These are phyloP conservation scores for Lippia alba DNA, from an alignment of 305 asterid genomes.

Conservation along the genomic window DNA sequence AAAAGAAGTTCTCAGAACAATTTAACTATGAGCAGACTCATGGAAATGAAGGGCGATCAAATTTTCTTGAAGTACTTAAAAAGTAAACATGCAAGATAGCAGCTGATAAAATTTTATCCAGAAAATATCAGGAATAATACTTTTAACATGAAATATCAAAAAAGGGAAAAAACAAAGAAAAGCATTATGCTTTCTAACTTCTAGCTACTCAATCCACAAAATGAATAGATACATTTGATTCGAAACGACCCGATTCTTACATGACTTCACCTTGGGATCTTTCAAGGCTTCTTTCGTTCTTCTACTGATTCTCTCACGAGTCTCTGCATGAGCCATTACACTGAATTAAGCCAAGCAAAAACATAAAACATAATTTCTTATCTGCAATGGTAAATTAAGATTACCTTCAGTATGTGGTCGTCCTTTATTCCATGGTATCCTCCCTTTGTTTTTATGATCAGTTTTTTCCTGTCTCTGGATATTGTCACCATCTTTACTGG, in stretches of 20 bases:
- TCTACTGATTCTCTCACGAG: constrained; percentile 73
- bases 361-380: not conserved
- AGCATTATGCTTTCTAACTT: constrained; percentile 3
- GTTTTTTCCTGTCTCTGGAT: constrained; percentile 44
- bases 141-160: constrained; percentile 11
- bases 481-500: constrained; percentile 43
- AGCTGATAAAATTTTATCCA: not conserved
- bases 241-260: constrained; percentile 67
- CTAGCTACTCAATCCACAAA: constrained; percentile 16
- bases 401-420: constrained; percentile 81
- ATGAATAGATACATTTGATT: constrained; percentile 10
- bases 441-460: constrained; percentile 75
- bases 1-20: constrained; percentile 13
- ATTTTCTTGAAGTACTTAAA: too few relatives aligned
- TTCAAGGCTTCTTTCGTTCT: constrained; percentile 91
- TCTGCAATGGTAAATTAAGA: constrained; percentile 10
- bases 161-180: not conserved
- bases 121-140: not conserved
- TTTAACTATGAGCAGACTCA: not conserved
- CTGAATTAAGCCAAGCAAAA: constrained; percentile 16
- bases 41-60: too few relatives aligned
- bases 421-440: constrained; percentile 96
- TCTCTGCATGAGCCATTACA: constrained; percentile 55
- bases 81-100: not conserved
- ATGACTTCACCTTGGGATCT: constrained; percentile 99